These are phyloP conservation scores for Flammula alnicola DNA, from an alignment of 1,284 basidiomycete genomes.

Conservation along the genomic window DNA sequence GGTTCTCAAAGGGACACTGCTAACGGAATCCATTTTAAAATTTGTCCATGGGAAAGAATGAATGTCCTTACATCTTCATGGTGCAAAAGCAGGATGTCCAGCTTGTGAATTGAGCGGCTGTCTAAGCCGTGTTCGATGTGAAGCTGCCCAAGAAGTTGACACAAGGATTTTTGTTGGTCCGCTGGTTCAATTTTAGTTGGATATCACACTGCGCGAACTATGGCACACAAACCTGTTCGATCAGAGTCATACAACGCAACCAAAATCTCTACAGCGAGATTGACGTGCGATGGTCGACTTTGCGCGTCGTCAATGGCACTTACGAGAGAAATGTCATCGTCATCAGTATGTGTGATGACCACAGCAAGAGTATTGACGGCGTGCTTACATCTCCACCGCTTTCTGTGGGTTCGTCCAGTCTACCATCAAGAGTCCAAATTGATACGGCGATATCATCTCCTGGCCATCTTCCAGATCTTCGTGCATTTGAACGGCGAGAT, in stretches of 20 bases:
- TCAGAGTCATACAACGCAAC: constrained; percentile 63
- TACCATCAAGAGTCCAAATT: constrained; percentile 84
- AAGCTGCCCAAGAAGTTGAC: constrained; percentile 81
- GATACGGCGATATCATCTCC: constrained; percentile 80
- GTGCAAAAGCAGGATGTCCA: constrained; percentile 64
- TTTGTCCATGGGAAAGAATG: constrained; percentile 1
- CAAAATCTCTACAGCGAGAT: constrained; percentile 79
- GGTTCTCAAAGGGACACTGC: constrained; percentile 78
- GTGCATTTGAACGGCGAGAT: constrained; percentile 70
- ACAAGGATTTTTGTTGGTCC: constrained; percentile 82
- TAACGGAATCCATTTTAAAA: constrained; percentile 31
- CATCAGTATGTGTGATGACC: constrained; percentile 5
- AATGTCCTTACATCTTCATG: constrained; percentile 55
- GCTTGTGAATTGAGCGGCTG: constrained; percentile 60
- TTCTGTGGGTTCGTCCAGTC: constrained; percentile 96
- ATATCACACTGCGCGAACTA: not conserved
- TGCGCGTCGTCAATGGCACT: constrained; percentile 39
- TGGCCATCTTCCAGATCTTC: constrained; percentile 78
- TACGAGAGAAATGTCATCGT: not conserved
- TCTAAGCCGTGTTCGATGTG: constrained; percentile 74
- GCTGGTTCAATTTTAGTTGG: constrained; percentile 43
- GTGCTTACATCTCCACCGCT: constrained; percentile 52
- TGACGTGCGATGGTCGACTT: constrained; percentile 71
- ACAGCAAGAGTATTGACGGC: too few species aligned
- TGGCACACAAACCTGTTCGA: constrained; percentile 31